These are phyloP conservation scores for Harringtonia aguacate DNA, from an alignment of 2,329 filamentous ascomycete species.

Conservation along the genomic window DNA sequence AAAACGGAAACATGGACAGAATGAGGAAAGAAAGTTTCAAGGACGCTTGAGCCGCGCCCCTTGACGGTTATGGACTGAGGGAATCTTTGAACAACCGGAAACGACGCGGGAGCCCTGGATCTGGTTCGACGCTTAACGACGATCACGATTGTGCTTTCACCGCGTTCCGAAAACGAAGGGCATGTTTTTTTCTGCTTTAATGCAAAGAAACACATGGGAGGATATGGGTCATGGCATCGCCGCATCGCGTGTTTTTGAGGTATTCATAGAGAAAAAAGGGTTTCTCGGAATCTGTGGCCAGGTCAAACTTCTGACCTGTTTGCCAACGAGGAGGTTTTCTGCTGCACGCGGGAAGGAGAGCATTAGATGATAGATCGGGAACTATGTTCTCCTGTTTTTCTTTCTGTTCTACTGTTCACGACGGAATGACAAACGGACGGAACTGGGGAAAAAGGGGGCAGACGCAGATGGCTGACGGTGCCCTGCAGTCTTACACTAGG, in stretches of 20 bases:
- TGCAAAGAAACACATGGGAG: slow-evolving; percentile 16
- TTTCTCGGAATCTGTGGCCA: slow-evolving; percentile 23
- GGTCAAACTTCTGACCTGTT: neutral
- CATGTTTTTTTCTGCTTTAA: slow-evolving; percentile 18
- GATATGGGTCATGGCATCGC: slow-evolving; percentile 20
- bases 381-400: neutral
- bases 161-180: slow-evolving; percentile 20
- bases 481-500: neutral
- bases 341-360: neutral
- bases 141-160: slow-evolving; percentile 27
- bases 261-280: slow-evolving; percentile 55
- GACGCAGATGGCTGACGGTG: neutral
- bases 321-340: neutral
- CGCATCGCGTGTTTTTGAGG: slow-evolving; percentile 20
- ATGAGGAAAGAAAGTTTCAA: slow-evolving; percentile 10
- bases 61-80: slow-evolving; percentile 18
- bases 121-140: slow-evolving; percentile 24
- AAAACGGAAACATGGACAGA: slow-evolving; percentile 9
- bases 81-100: slow-evolving; percentile 14
- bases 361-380: slow-evolving; percentile 5
- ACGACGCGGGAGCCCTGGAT: slow-evolving; percentile 15
- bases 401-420: slow-evolving; percentile 4
- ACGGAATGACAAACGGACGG: slow-evolving; percentile 3
- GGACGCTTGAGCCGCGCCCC: slow-evolving; percentile 18
- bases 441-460: neutral